These are phyloP conservation scores for Isatis tinctoria DNA, from an alignment of 345 rosid species.

Conservation along the genomic window DNA sequence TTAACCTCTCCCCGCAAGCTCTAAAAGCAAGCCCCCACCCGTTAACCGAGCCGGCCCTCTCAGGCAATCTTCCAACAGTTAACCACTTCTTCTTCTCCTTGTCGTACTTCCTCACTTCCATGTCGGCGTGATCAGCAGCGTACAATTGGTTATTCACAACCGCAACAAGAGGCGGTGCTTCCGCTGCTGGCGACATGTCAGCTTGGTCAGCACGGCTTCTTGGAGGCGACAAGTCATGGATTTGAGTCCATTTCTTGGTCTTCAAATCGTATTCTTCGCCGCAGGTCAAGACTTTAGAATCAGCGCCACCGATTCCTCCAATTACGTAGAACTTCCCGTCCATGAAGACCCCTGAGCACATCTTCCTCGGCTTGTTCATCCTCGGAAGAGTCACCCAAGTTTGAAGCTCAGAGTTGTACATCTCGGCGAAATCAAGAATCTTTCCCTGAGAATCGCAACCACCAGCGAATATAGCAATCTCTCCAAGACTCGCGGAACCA, in stretches of 20 bases:
- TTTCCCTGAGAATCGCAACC: conserved; percentile 71
- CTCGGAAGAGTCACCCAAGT: conserved; percentile 55
- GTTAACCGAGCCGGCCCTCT: conserved; percentile 73
- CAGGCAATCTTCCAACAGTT: conserved; percentile 75
- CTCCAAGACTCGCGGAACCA: conserved; percentile 94
- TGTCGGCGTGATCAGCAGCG: conserved; percentile 80
- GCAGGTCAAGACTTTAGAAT: conserved; percentile 53
- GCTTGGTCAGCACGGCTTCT: conserved; percentile 43
- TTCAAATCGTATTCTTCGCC: conserved; percentile 83
- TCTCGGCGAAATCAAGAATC: conserved; percentile 62
- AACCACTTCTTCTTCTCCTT: conserved; percentile 58
- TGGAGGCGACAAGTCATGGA: conserved; percentile 77
- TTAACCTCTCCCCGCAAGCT: conserved; percentile 80
- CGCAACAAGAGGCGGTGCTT: conserved; percentile 90
- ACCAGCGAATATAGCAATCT: conserved; percentile 81
- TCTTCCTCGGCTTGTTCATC: conserved; percentile 83
- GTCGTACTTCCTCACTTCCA: conserved; percentile 75
- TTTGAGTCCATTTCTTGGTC: conserved; percentile 63
- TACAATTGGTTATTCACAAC: conserved; percentile 77
- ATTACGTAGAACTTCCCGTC: conserved; percentile 83
- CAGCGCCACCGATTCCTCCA: conserved; percentile 71
- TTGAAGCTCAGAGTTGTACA: conserved; percentile 87
- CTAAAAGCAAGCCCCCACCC: conserved; percentile 98
- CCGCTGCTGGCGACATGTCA: conserved; percentile 60
- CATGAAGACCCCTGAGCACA: conserved; percentile 95